These are phyloP conservation scores for Spiromyces aspiralis DNA, from an alignment of 371 early-diverging fungal species.

Conservation along the genomic window DNA sequence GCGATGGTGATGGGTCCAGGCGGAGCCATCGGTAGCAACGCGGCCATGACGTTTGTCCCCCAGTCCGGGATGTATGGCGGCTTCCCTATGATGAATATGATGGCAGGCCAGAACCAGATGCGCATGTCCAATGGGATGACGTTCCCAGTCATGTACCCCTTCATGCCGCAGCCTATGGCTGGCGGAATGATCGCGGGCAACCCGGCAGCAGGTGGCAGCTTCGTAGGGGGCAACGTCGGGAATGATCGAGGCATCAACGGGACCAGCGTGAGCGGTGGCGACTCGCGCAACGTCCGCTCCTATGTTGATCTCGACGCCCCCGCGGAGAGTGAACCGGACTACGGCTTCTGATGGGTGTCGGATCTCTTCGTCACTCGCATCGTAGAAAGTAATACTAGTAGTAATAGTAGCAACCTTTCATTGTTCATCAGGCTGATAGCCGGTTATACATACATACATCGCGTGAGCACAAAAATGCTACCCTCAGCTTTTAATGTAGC, in stretches of 20 bases:
- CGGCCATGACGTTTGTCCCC: neutral
- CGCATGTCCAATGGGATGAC: neutral
- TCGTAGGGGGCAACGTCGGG: conserved; percentile 9
- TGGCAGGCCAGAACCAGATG: neutral
- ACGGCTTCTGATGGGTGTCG: too few species aligned
- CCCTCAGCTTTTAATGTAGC: too few species aligned
- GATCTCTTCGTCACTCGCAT: too few species aligned
- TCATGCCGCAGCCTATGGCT: neutral
- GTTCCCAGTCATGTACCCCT: neutral
- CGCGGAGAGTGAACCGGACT: conserved; percentile 61
- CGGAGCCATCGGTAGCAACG: neutral
- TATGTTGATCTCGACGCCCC: conserved; percentile 83
- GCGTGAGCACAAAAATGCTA: too few species aligned
- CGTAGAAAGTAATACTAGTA: too few species aligned
- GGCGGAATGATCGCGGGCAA: neutral
- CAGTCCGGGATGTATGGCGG: neutral
- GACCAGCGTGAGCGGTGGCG: conserved; percentile 11
- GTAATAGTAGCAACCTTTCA: too few species aligned
- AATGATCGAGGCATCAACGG: conserved; percentile 6
- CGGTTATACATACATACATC: too few species aligned
- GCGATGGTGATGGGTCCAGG: conserved; percentile 19
- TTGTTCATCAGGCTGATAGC: too few species aligned
- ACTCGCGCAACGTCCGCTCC: conserved; percentile 43
- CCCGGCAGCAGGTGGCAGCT: conserved; percentile 6
- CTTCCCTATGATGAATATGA: neutral